Base-by-base conservation (phyloP, 176 grass and related monocot genomes). In the Rhynchospora breviuscula region DNA sequence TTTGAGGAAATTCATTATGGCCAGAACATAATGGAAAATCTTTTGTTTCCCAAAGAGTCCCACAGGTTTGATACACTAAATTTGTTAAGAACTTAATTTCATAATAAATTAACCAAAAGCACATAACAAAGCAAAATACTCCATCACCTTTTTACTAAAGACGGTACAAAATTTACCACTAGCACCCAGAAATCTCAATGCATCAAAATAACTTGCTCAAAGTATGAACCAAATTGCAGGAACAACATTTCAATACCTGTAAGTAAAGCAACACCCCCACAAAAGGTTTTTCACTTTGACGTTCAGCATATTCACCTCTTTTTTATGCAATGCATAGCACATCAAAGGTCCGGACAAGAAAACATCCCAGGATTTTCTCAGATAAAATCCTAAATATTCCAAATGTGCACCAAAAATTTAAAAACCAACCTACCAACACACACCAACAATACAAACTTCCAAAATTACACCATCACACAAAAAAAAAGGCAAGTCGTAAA, bases 381-480 rank as follows among this genome's bases (percentile, higher is more conserved):
- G 56, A 78, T 57, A 57, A 40, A 54, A 78, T 56, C 51, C 10
- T 33, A 13, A 18, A 56, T 56, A 57, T 57, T 31, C 14, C 18
- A 10, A 47, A 71, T 56, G 21, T 29, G 73, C 5, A 3, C 26
- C 25, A 33, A 71, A 57, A 35, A 14, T 17, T 78, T 78, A 29
- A 35, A 17, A 57, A 47, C 2, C 6, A 78, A 8, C 51, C 23
- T 18, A 29, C 3, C 25, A 2, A 8, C 12, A 33, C 21, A 57
- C 6, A 40, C 35, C 35, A 31, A 57, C 17, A 57, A 57, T 78
- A 23, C 49, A 33, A 77, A 17, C 11, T 17, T 77, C 54, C 77
- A 85, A 67, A 67, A 81, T 68, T 89, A 65, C 15, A 65, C 6
- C 78, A 87, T 87, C 46, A 87, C 46, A 82, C n/a, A 7, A 72